Base-by-base conservation (phyloP, 1,139 yeast species). In the Candida frijolesensis region DNA sequence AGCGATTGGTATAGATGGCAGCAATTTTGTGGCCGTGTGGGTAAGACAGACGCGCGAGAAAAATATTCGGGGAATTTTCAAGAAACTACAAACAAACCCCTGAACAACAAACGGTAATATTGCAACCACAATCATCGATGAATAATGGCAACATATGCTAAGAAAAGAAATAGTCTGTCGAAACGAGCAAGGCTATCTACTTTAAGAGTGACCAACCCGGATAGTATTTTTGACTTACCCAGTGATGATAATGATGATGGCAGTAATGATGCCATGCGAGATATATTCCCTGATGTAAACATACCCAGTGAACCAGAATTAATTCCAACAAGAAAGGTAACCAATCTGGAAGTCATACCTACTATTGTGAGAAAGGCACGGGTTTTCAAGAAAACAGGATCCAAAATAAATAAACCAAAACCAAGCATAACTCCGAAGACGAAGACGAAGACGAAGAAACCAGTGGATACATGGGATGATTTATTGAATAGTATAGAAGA, bases 381-480 rank as follows among this genome's bases (percentile, higher is more conserved):
- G 3, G 22, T 19, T 9, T 14, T 33, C 3, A 27, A 27, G 22
- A 27, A 5, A 11, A n/a, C 35, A 5, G 15, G 15, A 11, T 3
- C 35, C 7, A 18, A 6, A 35, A 1, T 10, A 15, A 40, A 15
- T 6, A 22, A 6, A 8, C 25, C 41, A 35, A 25, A 35, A 37
- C 29, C 35, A 29, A 12, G 10, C 33, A 11, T 22, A 43, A 33
- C 35, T 8, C 16, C n/a, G n/a, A 14, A 7, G 34, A 3, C 3
- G 10, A 25, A 14, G 7, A 14, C 8, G 5, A 34, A 43, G 7
- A 22, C 9, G 2, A 27, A 27, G 4, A 25, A 27, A 10, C 34
- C 12, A 27, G 38, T 18, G 30, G 50, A 50, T 43, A 64, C 62
- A 1, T 67, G 70, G 71, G 56, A 59, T 22, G 51, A 50, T 34